A percentile compares a stretch with the other conserved stretches of the same genome.
Evolutionary conservation across 352 stramenopile genomes (phyloP).

Genomic region (Phytophthora agathidicida): DNA sequence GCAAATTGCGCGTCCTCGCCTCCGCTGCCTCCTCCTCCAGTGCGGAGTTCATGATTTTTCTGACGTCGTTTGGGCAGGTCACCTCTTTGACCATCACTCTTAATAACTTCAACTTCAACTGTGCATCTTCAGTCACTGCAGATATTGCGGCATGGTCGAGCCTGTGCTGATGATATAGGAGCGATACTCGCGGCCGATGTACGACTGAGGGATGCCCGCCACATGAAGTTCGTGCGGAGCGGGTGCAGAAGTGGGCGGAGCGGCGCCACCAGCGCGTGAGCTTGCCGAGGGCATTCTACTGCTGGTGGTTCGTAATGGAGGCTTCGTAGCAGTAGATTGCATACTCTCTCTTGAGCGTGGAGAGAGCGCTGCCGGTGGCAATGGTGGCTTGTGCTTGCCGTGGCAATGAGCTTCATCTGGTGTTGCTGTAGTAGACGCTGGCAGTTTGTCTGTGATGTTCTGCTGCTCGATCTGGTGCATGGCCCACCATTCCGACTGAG

Average conservation of each 20-base stretch:
- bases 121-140: slow-evolving; percentile 24
- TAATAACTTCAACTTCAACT: slow-evolving; percentile 27
- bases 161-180: slow-evolving; percentile 47
- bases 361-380: slow-evolving; percentile 15
- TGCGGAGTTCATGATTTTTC: too few relatives aligned
- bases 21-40: not conserved
- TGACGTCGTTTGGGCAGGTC: too few relatives aligned
- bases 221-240: slow-evolving; percentile 27
- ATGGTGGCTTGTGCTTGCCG: slow-evolving; percentile 37
- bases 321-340: not conserved
- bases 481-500: slow-evolving; percentile 56
- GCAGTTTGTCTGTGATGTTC: slow-evolving; percentile 31
- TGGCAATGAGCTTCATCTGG: slow-evolving; percentile 29
- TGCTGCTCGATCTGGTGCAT: slow-evolving; percentile 47
- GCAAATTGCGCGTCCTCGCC: slow-evolving; percentile 17
- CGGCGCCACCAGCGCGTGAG: slow-evolving; percentile 1
- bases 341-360: not conserved
- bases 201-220: slow-evolving; percentile 49
- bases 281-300: slow-evolving; percentile 9
- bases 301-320: not conserved
- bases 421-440: not conserved
- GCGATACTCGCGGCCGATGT: slow-evolving; percentile 67
- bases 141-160: slow-evolving; percentile 42
- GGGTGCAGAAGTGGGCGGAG: slow-evolving; percentile 10
- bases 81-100: slow-evolving; percentile 8